Evolutionary conservation across 768 basidiomycete species (phyloP).

Genomic region (Collybia sordida): DNA sequence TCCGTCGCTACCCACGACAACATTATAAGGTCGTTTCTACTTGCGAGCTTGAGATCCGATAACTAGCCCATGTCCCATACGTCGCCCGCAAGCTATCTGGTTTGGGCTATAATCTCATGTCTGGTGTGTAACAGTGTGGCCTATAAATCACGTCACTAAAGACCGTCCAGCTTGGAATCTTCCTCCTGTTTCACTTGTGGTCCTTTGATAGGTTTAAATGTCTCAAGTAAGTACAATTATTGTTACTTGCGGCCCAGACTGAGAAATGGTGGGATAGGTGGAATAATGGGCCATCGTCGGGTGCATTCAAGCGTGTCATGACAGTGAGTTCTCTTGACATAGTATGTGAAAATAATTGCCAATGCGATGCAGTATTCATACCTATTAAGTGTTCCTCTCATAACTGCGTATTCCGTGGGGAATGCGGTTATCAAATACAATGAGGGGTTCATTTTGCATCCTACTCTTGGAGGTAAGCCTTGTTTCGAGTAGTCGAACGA

Average conservation of each 20-base stretch:
- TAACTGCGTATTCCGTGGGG: constrained; percentile 58
- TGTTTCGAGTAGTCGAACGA: not conserved
- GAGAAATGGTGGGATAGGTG: constrained; percentile 43
- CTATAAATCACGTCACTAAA: not conserved
- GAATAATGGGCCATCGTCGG: constrained; percentile 63
- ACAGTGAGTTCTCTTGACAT: constrained; percentile 48
- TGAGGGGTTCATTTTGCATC: constrained; percentile 56
- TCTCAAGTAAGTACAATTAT: constrained; percentile 44
- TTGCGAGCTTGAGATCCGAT: constrained; percentile 4
- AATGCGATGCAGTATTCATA: constrained; percentile 62
- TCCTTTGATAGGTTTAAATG: constrained; percentile 80
- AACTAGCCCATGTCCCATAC: constrained; percentile 53
- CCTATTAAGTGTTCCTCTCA: constrained; percentile 57
- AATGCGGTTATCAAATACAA: constrained; percentile 72
- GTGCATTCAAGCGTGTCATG: constrained; percentile 86
- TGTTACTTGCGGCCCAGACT: not conserved
- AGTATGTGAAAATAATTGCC: not conserved
- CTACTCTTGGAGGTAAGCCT: constrained; percentile 50
- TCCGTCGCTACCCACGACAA: no score
- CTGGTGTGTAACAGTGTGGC: constrained; percentile 38
- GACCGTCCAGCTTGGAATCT: constrained; percentile 48
- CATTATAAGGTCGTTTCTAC: not conserved
- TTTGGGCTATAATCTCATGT: constrained; percentile 58
- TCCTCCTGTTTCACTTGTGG: constrained; percentile 75
- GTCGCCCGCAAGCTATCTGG: constrained; percentile 57